Conservation (phyloP, 805 yeast species). For the Candida easanensis region DNA sequence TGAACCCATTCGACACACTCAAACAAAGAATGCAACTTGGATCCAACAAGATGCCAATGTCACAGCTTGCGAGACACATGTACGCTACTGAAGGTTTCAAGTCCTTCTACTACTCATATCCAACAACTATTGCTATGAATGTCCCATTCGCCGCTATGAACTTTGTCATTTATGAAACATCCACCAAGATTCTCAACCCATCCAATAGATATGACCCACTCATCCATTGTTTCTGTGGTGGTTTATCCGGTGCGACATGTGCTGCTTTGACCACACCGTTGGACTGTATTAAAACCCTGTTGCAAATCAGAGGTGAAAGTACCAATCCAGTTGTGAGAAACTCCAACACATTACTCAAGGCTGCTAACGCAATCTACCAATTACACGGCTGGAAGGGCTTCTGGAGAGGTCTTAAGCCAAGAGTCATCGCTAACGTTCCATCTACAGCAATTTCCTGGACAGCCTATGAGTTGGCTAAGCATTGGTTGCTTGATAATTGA, state of each 20-base stretch:
- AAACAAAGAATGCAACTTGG: slow-evolving; percentile 90
- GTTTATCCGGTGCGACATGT: slow-evolving; percentile 90
- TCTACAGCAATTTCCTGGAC: slow-evolving; percentile 98
- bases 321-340: slow-evolving; percentile 45
- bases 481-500: slow-evolving; percentile 30
- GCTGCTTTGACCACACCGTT: slow-evolving; percentile 94
- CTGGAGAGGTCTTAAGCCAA: slow-evolving; percentile 81
- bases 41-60: slow-evolving; percentile 23
- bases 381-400: slow-evolving; percentile 67
- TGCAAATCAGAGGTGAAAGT: slow-evolving; percentile 72
- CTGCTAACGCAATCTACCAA: slow-evolving; percentile 63
- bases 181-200: slow-evolving; percentile 79
- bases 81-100: slow-evolving; percentile 62
- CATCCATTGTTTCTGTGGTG: slow-evolving; percentile 89
- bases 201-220: slow-evolving; percentile 77
- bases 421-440: slow-evolving; percentile 91
- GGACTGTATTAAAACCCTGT: slow-evolving; percentile 87
- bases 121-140: slow-evolving; percentile 88
- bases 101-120: slow-evolving; percentile 91
- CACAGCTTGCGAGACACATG: slow-evolving; percentile 43
- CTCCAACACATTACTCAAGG: slow-evolving; percentile 66
- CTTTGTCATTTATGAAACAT: slow-evolving; percentile 87
- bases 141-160: slow-evolving; percentile 94
- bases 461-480: slow-evolving; percentile 93
- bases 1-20: slow-evolving; percentile 96